phyloP scores from a whole-genome alignment of 164 flowering plant species.

The Piper betle region DNA sequence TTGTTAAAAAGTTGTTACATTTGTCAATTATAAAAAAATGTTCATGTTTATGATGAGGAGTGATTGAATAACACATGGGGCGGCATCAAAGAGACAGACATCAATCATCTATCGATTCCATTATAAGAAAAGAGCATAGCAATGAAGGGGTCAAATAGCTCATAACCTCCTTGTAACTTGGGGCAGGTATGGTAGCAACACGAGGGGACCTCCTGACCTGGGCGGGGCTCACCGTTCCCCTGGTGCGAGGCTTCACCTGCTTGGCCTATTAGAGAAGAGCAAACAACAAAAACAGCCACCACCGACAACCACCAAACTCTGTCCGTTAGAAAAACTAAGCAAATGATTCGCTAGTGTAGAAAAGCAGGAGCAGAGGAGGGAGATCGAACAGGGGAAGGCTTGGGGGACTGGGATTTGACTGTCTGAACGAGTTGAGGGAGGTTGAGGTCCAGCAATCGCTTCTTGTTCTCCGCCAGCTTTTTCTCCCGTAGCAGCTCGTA shows the following conservation, averaged over 20 bases:
- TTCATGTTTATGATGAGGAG: not conserved
- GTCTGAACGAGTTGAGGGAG: constrained; percentile 29
- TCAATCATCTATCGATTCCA: not conserved
- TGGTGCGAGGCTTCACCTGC: constrained; percentile 19
- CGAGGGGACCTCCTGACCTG: constrained; percentile 44
- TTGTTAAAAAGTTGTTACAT: not conserved
- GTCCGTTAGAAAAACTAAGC: not conserved
- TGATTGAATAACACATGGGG: not conserved
- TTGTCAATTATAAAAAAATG: not conserved
- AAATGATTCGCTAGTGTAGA: not conserved
- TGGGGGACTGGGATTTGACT: constrained; percentile 16
- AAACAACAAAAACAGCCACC: not conserved
- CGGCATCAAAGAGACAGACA: not conserved
- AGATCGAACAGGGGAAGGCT: constrained; percentile 22
- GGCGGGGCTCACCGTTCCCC: constrained; percentile 6
- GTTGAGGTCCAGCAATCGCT: constrained; percentile 46
- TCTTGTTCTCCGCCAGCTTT: constrained; percentile 50
- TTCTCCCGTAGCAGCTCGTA: constrained; percentile 39
- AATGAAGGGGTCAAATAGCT: not conserved
- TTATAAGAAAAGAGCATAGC: not conserved
- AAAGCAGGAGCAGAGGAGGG: not conserved
- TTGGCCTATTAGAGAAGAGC: constrained; percentile 19
- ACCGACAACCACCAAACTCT: not conserved
- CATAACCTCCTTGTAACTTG: constrained; percentile 29
- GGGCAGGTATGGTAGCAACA: constrained; percentile 27